Evolutionary conservation across 441 rosid species (phyloP).

Genomic region (Gossypium lobatum): DNA sequence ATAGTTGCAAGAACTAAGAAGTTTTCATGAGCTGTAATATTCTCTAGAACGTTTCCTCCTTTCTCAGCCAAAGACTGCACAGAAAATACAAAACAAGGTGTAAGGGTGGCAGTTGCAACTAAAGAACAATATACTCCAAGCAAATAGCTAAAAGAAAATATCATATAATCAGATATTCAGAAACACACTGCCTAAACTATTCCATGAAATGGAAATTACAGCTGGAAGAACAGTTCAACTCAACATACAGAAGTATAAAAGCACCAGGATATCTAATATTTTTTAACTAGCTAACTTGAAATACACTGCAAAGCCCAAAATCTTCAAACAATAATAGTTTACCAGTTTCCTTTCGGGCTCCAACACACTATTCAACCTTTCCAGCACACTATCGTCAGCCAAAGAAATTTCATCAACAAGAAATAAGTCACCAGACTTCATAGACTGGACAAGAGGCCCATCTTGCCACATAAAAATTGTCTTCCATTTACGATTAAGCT

Average conservation of each 20-base stretch:
- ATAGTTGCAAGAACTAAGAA: conserved; percentile 92
- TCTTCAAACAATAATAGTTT: conserved; percentile 20
- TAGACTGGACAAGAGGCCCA: conserved; percentile 95
- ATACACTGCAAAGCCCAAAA: neutral
- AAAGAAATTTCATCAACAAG: conserved; percentile 96
- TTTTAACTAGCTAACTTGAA: neutral
- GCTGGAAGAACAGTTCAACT: neutral
- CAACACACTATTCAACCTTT: conserved; percentile 92
- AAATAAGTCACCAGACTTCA: conserved; percentile 85
- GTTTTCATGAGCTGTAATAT: conserved; percentile 60
- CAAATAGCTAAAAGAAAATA: neutral
- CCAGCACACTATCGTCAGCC: conserved; percentile 98
- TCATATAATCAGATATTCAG: neutral
- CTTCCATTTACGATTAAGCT: conserved; percentile 74
- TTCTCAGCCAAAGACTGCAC: conserved; percentile 93
- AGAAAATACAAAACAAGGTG: conserved; percentile 14
- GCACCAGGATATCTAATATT: neutral
- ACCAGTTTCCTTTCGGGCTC: conserved; percentile 94
- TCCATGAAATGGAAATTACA: neutral
- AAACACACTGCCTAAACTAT: neutral
- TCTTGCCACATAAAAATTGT: conserved; percentile 93
- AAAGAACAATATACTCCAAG: conserved; percentile 6
- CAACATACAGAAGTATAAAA: neutral
- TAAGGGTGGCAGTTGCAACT: neutral
- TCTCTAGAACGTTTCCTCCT: conserved; percentile 83